Conservation (phyloP, 2,329 filamentous ascomycete species). For the Monilinia fructicola region DNA sequence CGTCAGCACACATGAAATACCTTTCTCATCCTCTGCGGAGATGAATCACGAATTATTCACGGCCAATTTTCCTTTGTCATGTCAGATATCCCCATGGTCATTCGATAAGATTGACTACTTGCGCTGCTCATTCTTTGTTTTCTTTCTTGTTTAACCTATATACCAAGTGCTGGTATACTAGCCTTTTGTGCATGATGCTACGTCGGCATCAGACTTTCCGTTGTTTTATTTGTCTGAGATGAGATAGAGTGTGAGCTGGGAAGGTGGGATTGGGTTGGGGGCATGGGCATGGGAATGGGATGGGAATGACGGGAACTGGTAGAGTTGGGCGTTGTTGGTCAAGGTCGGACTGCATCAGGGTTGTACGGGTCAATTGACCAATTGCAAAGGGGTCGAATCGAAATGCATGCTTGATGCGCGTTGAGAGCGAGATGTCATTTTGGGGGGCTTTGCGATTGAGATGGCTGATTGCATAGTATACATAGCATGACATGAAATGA, state of each 20-base stretch:
- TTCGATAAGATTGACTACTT: conserved; percentile 5
- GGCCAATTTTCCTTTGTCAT: conserved; percentile 15
- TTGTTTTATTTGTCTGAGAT: neutral
- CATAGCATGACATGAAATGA: too few relatives aligned
- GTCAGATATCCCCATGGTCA: conserved; percentile 5
- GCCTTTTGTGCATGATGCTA: conserved; percentile 4
- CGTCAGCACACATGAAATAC: neutral
- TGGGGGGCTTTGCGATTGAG: too few relatives aligned
- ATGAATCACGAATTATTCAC: conserved; percentile 8
- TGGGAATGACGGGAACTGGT: neutral
- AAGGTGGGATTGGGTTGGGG: neutral
- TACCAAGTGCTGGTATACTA: conserved; percentile 20
- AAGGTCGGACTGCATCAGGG: neutral
- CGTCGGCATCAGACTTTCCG: neutral
- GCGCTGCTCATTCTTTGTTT: neutral
- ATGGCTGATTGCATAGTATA: too few relatives aligned
- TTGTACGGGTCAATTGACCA: too few relatives aligned
- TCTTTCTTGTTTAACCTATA: neutral
- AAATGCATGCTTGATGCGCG: too few relatives aligned
- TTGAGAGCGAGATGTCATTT: too few relatives aligned
- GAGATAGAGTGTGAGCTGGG: neutral
- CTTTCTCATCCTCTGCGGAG: neutral
- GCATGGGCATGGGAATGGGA: neutral
- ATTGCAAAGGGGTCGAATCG: too few relatives aligned
- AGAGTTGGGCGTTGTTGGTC: neutral